Conservation (phyloP, 2,329 filamentous ascomycete genomes). For the Sporothrix schenckii region DNA sequence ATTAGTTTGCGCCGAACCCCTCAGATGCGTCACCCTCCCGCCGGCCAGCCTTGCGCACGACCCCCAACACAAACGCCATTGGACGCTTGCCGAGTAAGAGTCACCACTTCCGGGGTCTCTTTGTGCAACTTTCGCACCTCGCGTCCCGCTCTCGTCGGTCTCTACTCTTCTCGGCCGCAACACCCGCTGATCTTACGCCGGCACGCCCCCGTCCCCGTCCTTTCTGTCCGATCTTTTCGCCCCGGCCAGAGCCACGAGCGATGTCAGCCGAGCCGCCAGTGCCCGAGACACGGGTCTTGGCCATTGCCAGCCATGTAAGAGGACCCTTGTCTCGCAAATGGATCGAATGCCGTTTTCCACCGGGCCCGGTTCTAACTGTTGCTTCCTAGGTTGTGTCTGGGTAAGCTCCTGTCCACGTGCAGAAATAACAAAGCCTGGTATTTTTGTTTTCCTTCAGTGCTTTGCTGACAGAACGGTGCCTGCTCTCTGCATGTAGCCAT, state of each 20-base stretch:
- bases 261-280: slow-evolving; percentile 51
- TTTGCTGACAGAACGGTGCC: background rate
- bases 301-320: slow-evolving; percentile 92
- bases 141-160: background rate
- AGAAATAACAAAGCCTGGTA: background rate
- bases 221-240: background rate
- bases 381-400: slow-evolving; percentile 68
- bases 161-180: background rate
- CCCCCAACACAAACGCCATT: background rate
- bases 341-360: background rate
- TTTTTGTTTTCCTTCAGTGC: background rate
- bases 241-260: background rate
- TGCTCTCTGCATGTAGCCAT: slow-evolving; percentile 64
- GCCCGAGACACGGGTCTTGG: slow-evolving; percentile 71
- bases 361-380: slow-evolving; percentile 33
- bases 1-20: slow-evolving; percentile 8
- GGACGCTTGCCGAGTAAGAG: slow-evolving; percentile 11
- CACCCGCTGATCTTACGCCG: background rate
- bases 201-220: background rate
- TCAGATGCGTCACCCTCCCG: slow-evolving; percentile 12
- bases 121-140: background rate
- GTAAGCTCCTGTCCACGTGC: slow-evolving; percentile 52
- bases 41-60: slow-evolving; percentile 11
- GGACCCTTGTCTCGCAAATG: slow-evolving; percentile 41
- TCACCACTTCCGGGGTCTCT: background rate